Conservation (phyloP, 108 stramenopile genomes). For the Fragilaria radians region DNA sequence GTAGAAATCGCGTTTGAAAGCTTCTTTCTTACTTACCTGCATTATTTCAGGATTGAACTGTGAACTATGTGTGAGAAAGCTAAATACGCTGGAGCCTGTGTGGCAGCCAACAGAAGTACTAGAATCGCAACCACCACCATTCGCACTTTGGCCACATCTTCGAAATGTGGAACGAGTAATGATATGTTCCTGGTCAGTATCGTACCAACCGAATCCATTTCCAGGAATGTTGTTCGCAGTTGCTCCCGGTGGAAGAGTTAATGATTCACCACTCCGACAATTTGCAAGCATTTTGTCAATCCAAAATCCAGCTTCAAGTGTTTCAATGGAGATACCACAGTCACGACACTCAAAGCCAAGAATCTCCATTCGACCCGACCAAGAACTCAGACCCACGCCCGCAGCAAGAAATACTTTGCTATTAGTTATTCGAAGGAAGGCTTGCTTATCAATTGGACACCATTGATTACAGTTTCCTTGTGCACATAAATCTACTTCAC, state of each 20-base stretch:
- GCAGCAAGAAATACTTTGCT: constrained; percentile 20
- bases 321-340: constrained; percentile 17
- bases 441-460: not conserved
- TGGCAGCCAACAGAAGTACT: constrained; percentile 17
- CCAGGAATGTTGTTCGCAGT: constrained; percentile 3
- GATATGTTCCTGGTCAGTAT: constrained; percentile 37
- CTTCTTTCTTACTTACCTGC: constrained; percentile 10
- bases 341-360: constrained; percentile 29
- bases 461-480: constrained; percentile 7
- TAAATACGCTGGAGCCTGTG: constrained; percentile 17
- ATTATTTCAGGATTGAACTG: constrained; percentile 26
- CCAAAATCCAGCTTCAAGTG: constrained; percentile 36
- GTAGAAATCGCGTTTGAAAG: too few species aligned
- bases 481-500: constrained; percentile 9
- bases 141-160: constrained; percentile 29
- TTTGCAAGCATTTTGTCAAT: constrained; percentile 26
- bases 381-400: constrained; percentile 19
- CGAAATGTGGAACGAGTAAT: constrained; percentile 20
- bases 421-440: constrained; percentile 13
- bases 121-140: constrained; percentile 21
- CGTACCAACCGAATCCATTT: constrained; percentile 33
- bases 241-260: constrained; percentile 6
- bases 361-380: constrained; percentile 30
- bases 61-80: constrained; percentile 26
- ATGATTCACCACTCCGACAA: constrained; percentile 24